Conservation (phyloP, 2,329 filamentous ascomycete genomes). For the Verticillium longisporum region DNA sequence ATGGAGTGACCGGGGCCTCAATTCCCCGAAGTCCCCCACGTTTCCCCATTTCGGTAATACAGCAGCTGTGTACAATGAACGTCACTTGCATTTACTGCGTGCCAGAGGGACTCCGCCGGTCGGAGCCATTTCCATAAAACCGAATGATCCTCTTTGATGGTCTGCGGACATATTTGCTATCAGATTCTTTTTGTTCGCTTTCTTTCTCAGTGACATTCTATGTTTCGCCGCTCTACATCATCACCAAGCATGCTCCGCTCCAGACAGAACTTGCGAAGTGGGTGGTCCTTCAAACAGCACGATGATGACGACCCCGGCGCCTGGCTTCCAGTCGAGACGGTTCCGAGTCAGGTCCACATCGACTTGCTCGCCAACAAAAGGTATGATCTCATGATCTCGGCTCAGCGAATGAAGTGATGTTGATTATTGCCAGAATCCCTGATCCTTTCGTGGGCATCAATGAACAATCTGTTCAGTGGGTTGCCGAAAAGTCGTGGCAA, state of each 20-base stretch:
- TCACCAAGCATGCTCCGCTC: neutral
- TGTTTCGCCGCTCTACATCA: neutral
- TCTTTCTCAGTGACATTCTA: neutral
- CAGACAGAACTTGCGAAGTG: conserved; percentile 9
- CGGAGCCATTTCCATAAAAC: no score
- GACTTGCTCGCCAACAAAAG: conserved; percentile 28
- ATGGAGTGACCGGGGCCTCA: neutral
- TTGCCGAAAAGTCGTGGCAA: conserved; percentile 55
- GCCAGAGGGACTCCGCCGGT: no score
- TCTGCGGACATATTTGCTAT: no score
- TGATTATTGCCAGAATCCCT: conserved; percentile 26
- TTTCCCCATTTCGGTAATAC: neutral
- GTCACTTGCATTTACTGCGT: no score
- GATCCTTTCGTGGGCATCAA: conserved; percentile 57
- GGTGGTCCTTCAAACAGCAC: conserved; percentile 19
- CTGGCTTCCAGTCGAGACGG: conserved; percentile 25
- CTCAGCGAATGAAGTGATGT: neutral
- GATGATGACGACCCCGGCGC: conserved; percentile 14
- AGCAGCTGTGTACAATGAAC: neutral
- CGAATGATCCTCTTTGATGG: no score
- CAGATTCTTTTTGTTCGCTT: no score
- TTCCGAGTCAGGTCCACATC: conserved; percentile 29
- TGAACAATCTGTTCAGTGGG: conserved; percentile 52
- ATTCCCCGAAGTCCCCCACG: neutral
- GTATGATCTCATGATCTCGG: conserved; percentile 11